A percentile compares a stretch with the other conserved stretches of the same genome.
phyloP scores from a whole-genome alignment of 176 grass and related monocot genomes.

The Phyllostachys edulis region DNA sequence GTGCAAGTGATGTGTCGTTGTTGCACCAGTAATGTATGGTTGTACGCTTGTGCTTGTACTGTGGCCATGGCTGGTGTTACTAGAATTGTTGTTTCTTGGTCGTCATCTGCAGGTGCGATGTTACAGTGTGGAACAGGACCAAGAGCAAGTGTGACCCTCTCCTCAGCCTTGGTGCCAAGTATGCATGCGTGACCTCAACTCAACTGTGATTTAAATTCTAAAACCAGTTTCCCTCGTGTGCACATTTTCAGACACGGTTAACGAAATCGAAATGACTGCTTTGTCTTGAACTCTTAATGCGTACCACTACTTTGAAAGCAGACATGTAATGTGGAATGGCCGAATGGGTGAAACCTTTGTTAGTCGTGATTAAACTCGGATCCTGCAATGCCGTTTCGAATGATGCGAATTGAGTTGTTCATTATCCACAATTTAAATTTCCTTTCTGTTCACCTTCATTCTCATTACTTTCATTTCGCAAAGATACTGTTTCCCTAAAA shows the following conservation, averaged over 20 bases:
- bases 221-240: background rate
- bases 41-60: background rate
- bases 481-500: background rate
- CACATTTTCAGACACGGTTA: background rate
- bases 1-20: background rate
- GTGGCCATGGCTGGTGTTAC: background rate
- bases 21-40: background rate
- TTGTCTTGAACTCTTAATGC: background rate
- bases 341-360: background rate
- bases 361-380: background rate
- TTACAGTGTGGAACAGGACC: constrained; percentile 88
- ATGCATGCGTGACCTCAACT: background rate
- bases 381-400: background rate
- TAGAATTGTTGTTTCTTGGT: background rate
- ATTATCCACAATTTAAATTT: background rate
- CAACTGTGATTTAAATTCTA: background rate
- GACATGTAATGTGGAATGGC: background rate
- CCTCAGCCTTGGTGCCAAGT: constrained; percentile 72
- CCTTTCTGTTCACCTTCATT: background rate
- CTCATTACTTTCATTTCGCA: constrained; percentile 3
- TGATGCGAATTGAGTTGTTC: background rate
- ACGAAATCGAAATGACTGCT: background rate
- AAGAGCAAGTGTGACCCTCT: constrained; percentile 87
- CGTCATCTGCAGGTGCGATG: constrained; percentile 56
- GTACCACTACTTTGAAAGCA: background rate